phyloP scores from a whole-genome alignment of 306 rosid genomes.

The Malus fusca region DNA sequence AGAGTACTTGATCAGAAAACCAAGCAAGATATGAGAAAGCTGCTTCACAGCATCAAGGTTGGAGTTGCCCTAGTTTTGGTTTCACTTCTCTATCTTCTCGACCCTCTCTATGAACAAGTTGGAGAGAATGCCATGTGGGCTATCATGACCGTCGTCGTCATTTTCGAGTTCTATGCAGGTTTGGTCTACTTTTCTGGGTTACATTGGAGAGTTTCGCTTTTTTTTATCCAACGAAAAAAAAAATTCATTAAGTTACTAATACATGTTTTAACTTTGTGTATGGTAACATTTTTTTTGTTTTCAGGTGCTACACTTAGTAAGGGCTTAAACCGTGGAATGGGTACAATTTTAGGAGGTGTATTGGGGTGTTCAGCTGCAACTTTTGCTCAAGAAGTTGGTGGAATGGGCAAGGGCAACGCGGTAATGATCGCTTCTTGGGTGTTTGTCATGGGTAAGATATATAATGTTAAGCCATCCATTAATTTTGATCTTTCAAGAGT shows the following conservation, averaged over 20 bases:
- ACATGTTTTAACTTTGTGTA: neutral
- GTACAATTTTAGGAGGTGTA: constrained; percentile 73
- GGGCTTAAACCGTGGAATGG: constrained; percentile 79
- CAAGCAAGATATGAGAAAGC: constrained; percentile 29
- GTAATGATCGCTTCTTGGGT: constrained; percentile 40
- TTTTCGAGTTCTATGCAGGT: constrained; percentile 89
- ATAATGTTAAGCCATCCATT: neutral
- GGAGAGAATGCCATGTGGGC: constrained; percentile 99
- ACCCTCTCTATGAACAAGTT: constrained; percentile 61
- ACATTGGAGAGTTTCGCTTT: neutral
- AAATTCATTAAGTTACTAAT: neutral
- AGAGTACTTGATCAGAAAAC: neutral
- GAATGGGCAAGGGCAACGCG: constrained; percentile 46
- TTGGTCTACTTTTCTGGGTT: neutral
- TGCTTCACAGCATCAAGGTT: constrained; percentile 66
- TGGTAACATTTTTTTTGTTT: neutral
- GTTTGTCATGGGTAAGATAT: constrained; percentile 48
- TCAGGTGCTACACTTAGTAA: constrained; percentile 87
- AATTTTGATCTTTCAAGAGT: too few relatives aligned
- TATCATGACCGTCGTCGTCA: constrained; percentile 81
- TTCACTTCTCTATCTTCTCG: constrained; percentile 62
- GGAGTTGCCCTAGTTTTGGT: constrained; percentile 70
- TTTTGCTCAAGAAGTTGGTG: constrained; percentile 54
- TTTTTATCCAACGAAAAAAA: too few relatives aligned
- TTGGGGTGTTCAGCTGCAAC: constrained; percentile 63